phyloP scores from a whole-genome alignment of 352 stramenopile genomes.

The Globisporangium apiculatum region DNA sequence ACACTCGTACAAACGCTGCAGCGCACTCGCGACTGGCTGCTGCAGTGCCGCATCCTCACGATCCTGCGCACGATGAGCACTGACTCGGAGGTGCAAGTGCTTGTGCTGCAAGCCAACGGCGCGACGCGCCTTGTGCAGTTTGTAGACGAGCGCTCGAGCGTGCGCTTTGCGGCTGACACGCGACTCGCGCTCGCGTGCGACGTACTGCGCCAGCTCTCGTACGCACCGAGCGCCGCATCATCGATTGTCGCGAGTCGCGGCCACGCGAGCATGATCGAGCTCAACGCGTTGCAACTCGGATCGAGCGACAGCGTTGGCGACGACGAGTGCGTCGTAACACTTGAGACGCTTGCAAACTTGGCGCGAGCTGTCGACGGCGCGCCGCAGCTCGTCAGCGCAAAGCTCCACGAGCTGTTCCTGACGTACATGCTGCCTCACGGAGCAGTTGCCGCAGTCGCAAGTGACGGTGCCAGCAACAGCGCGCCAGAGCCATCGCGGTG shows the following conservation, averaged over 20 bases:
- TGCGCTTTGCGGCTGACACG: constrained; percentile 20
- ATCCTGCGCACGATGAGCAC: constrained; percentile 45
- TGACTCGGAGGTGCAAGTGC: constrained; percentile 61
- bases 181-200: constrained; percentile 34
- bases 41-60: constrained; percentile 43
- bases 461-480: background rate
- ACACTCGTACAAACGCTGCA: constrained; percentile 40
- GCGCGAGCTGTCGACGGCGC: constrained; percentile 16
- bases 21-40: constrained; percentile 17
- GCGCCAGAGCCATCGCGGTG: background rate
- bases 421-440: constrained; percentile 18
- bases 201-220: constrained; percentile 37
- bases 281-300: constrained; percentile 26
- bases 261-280: constrained; percentile 30
- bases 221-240: constrained; percentile 18
- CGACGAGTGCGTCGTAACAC: constrained; percentile 16
- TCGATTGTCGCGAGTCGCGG: constrained; percentile 33
- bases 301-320: constrained; percentile 3
- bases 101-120: constrained; percentile 38
- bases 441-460: background rate
- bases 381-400: constrained; percentile 23
- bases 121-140: constrained; percentile 38
- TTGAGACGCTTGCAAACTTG: constrained; percentile 49
- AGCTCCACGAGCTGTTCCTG: constrained; percentile 44
- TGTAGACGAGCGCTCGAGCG: constrained; percentile 28